Evolutionary conservation across 2,329 filamentous ascomycete species (phyloP), one percentile per base, ranked within the genome.

Genomic region (Ophiostoma novo-ulmi): DNA sequence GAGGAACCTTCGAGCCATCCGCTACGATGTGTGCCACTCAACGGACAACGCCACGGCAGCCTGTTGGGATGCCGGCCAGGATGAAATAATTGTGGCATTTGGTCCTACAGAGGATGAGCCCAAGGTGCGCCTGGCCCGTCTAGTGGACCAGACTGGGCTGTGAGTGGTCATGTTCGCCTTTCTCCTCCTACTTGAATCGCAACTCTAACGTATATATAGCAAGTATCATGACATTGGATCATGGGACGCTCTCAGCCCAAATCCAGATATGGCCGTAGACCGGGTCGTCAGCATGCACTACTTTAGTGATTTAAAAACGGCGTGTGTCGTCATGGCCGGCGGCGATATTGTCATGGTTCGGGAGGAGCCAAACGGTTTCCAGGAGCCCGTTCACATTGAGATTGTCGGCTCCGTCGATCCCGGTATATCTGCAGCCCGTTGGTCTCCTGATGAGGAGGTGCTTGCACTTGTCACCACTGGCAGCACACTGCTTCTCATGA

Each of bases 381-480:
- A 84, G 6, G 88, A 85, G 72, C 88, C 91, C 78, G 91, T 93
- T 52, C 89, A 91, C 75, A 93, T 99, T 75, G 95, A 98, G 80
- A 98, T 99, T 75, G 88, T 98, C 74, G 95, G 95, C 64, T 96
- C 93, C 44, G 92, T 99, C 52, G 93, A 97, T 80, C 91, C 91
- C 71, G 95, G 94, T 35, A 97, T 99, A 75, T 87, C 89, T 35
- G 93, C 93, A 20, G 94, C 94, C 20, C 87, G 88, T 75, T 99
- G 95, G 95, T 97, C 94, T 55, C 94, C 94, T 2, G 95, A 99
- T 77, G 94, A 97, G 77, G 94, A 98, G 78, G 84, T 98, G 22
- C 82, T 99, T 64, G 88, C 91, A 70, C 88, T 99, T 73, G 88
- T 90, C 69, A 98, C 95, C 14, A 67, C 69, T 4, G 89, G 88